A percentile compares a stretch with the other conserved stretches of the same genome.
Evolutionary conservation across 345 rosid genomes (phyloP).

Genomic region (Linum tenue): DNA sequence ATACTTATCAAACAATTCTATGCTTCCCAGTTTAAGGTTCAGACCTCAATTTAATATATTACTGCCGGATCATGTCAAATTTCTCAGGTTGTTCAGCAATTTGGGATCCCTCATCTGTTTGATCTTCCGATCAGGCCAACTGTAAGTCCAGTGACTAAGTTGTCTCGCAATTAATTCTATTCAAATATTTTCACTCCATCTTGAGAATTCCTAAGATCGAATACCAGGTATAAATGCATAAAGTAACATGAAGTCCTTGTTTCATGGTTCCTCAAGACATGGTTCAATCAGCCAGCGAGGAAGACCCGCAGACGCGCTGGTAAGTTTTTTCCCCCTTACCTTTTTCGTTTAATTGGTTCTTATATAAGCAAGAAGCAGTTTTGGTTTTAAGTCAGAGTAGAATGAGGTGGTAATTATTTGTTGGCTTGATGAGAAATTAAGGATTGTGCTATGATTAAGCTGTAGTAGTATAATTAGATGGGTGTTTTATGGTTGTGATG

Average conservation of each 20-base stretch:
- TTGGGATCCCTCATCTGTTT: constrained; percentile 94
- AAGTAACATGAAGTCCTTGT: constrained; percentile 1
- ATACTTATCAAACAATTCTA: constrained; percentile 8
- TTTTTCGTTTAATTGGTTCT: no score
- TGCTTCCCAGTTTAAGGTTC: constrained; percentile 2
- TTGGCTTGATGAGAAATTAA: no score
- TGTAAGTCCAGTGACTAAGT: constrained; percentile 29
- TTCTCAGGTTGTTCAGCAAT: constrained; percentile 84
- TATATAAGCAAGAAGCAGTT: no score
- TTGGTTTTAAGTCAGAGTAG: no score
- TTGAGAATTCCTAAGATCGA: no score
- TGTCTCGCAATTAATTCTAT: not conserved
- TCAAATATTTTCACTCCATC: not conserved
- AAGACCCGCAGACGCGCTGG: constrained; percentile 55
- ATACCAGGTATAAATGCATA: constrained; percentile 10
- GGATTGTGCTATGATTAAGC: no score
- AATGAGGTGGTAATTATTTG: no score
- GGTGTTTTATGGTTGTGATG: not conserved
- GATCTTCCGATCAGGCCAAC: constrained; percentile 93
- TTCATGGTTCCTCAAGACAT: constrained; percentile 41
- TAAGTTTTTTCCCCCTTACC: not conserved
- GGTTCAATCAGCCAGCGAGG: constrained; percentile 90
- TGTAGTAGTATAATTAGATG: not conserved
- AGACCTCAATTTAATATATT: no score
- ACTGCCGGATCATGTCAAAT: not conserved